Evolutionary conservation across 768 basidiomycete genomes (phyloP), one percentile per base, ranked within the genome.

Genomic region (Vararia minispora): DNA sequence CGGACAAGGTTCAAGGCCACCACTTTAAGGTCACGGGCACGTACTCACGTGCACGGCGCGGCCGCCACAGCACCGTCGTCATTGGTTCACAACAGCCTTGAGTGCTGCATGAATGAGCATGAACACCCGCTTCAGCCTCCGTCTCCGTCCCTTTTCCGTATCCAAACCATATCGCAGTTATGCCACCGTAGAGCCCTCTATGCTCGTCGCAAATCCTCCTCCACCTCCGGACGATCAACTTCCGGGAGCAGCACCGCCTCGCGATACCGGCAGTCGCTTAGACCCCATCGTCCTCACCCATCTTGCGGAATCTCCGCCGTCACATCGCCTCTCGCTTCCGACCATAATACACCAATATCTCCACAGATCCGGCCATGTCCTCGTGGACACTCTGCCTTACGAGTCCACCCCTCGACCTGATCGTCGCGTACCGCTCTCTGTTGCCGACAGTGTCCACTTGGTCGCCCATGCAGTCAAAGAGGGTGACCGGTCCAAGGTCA

Each of bases 401-500:
- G 73, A 76, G 41, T 64, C 72, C n/a, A 59, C 59, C 3, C 72
- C 73, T 2, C 32, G 52, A 3, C 44, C 44, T 5, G 41, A 45
- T 6, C 50, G 68, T 4, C 53, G 53, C 6, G 45, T 56, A 20
- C 48, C 54, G 24, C 55, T 53, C 37, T 53, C 56, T 3, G 49
- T 47, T 17, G 41, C 39, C 12, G 26, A 35, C 22, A 43, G 62
- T 16, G 56, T 73, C 1, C 60, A 71, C 11, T 53, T 74, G 29
- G 61, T 80, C 21, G 76, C 70, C 9, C 76, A 80, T 44, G 69
- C 69, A 32, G 54, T 62, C 5, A 58, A 59, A 25, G 54, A 57
- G 11, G 42, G 45, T 10, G 50, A 58, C 28, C 58, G 61, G 17
- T 58, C 67, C 45, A 69, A 69, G 52, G 55, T 79, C 18, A 61